Percentiles rank a stretch among this genome's conserved stretches.
phyloP scores from a whole-genome alignment of 192 early-diverging fungal genomes.

The Backusella morwellensis region DNA sequence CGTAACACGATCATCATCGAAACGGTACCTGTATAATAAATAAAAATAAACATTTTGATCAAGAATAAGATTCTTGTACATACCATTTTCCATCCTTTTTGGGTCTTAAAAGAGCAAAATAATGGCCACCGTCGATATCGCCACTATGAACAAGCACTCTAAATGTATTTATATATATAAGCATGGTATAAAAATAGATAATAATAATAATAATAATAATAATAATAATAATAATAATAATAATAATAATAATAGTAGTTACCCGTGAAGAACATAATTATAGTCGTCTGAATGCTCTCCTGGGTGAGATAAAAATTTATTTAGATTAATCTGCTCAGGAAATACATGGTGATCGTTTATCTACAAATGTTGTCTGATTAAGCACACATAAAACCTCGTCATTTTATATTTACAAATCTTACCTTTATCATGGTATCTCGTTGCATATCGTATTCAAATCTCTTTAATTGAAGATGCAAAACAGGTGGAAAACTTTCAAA shows the following conservation, averaged over 20 bases:
- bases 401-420: not conserved
- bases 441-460: conserved; percentile 96
- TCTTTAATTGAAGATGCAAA: conserved; percentile 92
- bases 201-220: not conserved
- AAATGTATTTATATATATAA: not conserved
- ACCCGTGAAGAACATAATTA: conserved; percentile 18
- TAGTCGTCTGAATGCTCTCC: not conserved
- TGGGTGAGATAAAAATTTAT: conserved; percentile 6
- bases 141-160: conserved; percentile 96
- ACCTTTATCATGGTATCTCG: conserved; percentile 88
- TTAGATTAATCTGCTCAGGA: conserved; percentile 13
- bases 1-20: conserved; percentile 94
- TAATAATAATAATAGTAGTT: not conserved
- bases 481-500: conserved; percentile 93
- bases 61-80: not conserved
- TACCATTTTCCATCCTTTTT: conserved; percentile 77
- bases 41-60: not conserved
- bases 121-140: conserved; percentile 92
- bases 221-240: not conserved
- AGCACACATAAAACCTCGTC: not conserved
- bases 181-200: not conserved
- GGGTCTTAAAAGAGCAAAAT: conserved; percentile 88
- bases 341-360: conserved; percentile 86
- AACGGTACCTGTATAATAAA: conserved; percentile 57
- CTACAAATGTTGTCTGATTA: conserved; percentile 16